These are phyloP conservation scores for Ascochyta koolunga DNA, from an alignment of 2,329 filamentous ascomycete genomes.

Conservation along the genomic window DNA sequence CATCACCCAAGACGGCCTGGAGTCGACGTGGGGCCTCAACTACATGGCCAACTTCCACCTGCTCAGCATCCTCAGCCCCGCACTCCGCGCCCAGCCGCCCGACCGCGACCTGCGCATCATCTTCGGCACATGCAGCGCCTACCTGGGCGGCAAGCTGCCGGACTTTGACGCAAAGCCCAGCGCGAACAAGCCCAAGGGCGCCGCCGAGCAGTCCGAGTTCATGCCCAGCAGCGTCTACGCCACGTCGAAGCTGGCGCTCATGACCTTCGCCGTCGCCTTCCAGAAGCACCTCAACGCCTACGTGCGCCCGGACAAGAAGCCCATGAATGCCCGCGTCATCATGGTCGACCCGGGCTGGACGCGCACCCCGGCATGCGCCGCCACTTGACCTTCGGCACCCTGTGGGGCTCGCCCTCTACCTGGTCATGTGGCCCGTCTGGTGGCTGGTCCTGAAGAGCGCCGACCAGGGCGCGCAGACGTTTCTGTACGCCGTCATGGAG, in stretches of 20 bases:
- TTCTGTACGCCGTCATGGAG: conserved; percentile 87
- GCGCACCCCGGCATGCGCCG: conserved; percentile 87
- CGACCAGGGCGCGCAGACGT: conserved; percentile 81
- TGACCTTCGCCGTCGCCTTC: conserved; percentile 86
- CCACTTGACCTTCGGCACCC: conserved; percentile 83
- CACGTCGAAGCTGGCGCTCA: conserved; percentile 71
- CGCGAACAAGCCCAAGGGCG: conserved; percentile 64
- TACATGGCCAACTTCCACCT: conserved; percentile 96
- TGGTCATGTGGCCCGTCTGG: conserved; percentile 77
- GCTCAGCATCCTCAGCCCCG: conserved; percentile 87
- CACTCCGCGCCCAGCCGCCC: conserved; percentile 86
- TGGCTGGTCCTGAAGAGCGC: conserved; percentile 91
- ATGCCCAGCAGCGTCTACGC: conserved; percentile 55
- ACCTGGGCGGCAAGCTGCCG: conserved; percentile 77
- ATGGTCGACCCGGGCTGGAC: conserved; percentile 86
- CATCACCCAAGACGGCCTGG: conserved; percentile 78
- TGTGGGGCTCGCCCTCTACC: conserved; percentile 80
- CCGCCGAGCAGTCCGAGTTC: conserved; percentile 45
- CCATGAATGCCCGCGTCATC: conserved; percentile 81
- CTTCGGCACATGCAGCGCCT: conserved; percentile 84
- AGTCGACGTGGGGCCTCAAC: conserved; percentile 92
- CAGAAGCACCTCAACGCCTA: conserved; percentile 90
- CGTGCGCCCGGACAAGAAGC: conserved; percentile 79
- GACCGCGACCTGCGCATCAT: conserved; percentile 92
- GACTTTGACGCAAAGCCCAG: conserved; percentile 56